Evolutionary conservation across 495 filamentous ascomycete species (phyloP).

Genomic region (Parathielavia appendiculata): DNA sequence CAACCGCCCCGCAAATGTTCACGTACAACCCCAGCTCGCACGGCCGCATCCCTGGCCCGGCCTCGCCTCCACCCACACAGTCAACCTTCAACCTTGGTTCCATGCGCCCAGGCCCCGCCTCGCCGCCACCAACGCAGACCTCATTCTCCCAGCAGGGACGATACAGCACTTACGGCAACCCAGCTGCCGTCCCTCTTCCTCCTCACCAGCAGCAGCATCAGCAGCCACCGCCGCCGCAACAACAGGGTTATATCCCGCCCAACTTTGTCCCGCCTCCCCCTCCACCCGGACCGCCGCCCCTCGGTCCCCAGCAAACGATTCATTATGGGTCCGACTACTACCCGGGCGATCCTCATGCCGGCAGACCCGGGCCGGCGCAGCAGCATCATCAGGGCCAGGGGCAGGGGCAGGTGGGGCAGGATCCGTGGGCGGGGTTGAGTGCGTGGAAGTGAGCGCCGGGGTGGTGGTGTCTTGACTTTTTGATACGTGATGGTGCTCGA

Average conservation of each 20-base stretch:
- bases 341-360: slow-evolving; percentile 17
- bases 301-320: slow-evolving; percentile 63
- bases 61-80: slow-evolving; percentile 45
- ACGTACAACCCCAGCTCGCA: slow-evolving; percentile 47
- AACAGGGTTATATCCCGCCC: slow-evolving; percentile 53
- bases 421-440: slow-evolving; percentile 85
- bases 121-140: slow-evolving; percentile 50
- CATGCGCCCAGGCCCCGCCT: slow-evolving; percentile 42
- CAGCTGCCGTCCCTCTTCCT: slow-evolving; percentile 28
- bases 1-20: slow-evolving; percentile 28
- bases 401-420: slow-evolving; percentile 38
- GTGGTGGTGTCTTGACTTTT: no score
- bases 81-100: slow-evolving; percentile 42
- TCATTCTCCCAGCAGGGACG: slow-evolving; percentile 35
- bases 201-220: slow-evolving; percentile 25
- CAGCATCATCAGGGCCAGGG: slow-evolving; percentile 35
- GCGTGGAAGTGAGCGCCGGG: slow-evolving; percentile 64
- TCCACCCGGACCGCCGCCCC: slow-evolving; percentile 73
- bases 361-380: slow-evolving; percentile 21
- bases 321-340: slow-evolving; percentile 44
- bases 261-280: slow-evolving; percentile 91
- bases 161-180: slow-evolving; percentile 46
- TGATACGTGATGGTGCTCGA: background rate
- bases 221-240: slow-evolving; percentile 16
- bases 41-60: slow-evolving; percentile 46